Base-by-base conservation (phyloP, 2,329 filamentous ascomycete genomes). In the Cladosporium sp. region DNA sequence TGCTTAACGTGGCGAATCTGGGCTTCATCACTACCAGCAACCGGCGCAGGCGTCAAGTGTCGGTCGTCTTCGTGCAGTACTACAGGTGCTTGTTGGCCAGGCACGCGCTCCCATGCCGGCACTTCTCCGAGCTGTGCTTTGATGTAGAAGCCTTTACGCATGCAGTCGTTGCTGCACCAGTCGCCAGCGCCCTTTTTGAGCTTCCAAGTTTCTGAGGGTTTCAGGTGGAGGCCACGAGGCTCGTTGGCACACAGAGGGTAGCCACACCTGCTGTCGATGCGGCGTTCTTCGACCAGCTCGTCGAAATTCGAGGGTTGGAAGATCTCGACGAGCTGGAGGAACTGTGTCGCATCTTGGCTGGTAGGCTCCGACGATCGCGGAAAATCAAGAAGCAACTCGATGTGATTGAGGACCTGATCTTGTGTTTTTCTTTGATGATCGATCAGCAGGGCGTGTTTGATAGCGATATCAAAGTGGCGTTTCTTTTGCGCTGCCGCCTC, bases 261-360 rank as follows among this genome's bases (percentile, higher is more conserved):
- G 1, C 92, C 94, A 75, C 94, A 99, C 19, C 84, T 81, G 43
- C 82, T 84, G 66, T 90, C 87, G 64, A 90, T 88, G 72, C 96
- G 95, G 68, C 94, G 89, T 78, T 99, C 94, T 64, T 88, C 83
- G 61, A 97, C 86, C 51, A 97, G 79, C 64, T 90, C 88, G 70
- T 96, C 91, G 77, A 95, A 96, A 77, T 99, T 93, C 55, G 83
- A 82, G 0, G 92, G 90, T 71, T 93, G 90, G 75, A 97, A 97
- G 43, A 85, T 80, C 9, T 82, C 77, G 22, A 97, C 76, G 37
- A 84, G 82, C 3, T 78, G 70, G 66, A 87, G 86, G 75, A 97
- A 92, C 56, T 77, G 76, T 39, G 75, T 71, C 1, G 81, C 81
- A 70, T 96, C 91, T 34, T 81, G 72, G 1, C 81, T 68, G 45